These are phyloP conservation scores for Solanum raphanifolium DNA, from an alignment of 257 asterid genomes.

Conservation along the genomic window DNA sequence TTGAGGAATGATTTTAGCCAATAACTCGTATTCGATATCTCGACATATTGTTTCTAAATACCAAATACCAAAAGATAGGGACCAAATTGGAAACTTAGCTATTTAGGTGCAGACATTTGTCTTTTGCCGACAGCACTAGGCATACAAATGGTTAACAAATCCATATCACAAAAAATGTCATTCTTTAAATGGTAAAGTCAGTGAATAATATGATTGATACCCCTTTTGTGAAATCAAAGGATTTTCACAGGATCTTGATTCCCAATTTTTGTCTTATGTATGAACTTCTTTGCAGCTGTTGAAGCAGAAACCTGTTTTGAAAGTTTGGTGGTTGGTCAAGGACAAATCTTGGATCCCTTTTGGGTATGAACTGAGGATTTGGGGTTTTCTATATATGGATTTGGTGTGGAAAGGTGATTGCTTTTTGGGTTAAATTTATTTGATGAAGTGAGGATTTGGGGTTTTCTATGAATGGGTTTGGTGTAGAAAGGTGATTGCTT, in stretches of 20 bases:
- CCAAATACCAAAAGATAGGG: background rate
- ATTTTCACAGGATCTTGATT: background rate
- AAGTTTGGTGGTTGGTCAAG: background rate
- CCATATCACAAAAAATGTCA: background rate
- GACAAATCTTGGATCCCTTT: background rate
- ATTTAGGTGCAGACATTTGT: background rate
- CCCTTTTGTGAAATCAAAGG: background rate
- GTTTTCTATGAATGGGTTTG: background rate
- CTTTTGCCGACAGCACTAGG: background rate
- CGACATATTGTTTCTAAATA: too few relatives aligned
- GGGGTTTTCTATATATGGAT: background rate
- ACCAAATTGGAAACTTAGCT: background rate
- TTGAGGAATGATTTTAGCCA: too few relatives aligned
- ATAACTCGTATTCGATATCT: too few relatives aligned
- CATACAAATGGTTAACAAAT: background rate
- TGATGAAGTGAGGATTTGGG: background rate
- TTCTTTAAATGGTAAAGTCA: background rate
- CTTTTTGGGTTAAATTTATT: too few relatives aligned
- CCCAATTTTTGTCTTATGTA: background rate
- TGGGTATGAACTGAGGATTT: background rate
- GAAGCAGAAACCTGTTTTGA: background rate
- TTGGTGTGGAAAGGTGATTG: background rate
- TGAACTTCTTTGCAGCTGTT: background rate
- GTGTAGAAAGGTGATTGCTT: background rate
- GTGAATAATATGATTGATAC: background rate